phyloP scores from a whole-genome alignment of 768 basidiomycete species.

The Agrocybe praecox region DNA sequence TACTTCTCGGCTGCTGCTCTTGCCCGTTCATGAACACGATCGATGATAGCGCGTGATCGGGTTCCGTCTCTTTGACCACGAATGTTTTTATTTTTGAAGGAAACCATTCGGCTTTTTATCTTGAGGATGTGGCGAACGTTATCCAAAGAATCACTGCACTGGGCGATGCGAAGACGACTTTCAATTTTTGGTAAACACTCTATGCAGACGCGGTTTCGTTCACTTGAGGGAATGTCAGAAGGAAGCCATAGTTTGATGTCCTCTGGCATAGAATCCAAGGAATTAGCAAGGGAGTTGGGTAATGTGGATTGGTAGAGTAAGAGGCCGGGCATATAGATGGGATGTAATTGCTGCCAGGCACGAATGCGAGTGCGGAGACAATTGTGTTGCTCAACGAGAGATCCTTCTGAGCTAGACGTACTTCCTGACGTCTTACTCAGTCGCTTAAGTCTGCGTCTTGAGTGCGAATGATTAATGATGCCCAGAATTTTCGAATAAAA shows the following conservation, averaged over 20 bases:
- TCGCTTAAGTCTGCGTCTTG: constrained; percentile 10
- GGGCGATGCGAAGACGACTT: constrained; percentile 2
- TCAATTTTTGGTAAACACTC: constrained; percentile 3
- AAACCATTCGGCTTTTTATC: constrained; percentile 10
- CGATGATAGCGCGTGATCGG: constrained; percentile 1
- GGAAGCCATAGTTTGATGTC: constrained; percentile 9
- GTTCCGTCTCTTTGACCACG: constrained; percentile 5
- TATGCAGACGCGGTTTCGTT: neutral
- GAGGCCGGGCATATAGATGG: constrained; percentile 15
- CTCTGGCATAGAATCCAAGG: neutral
- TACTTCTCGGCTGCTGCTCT: constrained; percentile 4
- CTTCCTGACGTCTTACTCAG: neutral
- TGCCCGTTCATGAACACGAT: constrained; percentile 9
- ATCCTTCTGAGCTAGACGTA: constrained; percentile 6
- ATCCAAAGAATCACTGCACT: constrained; percentile 10
- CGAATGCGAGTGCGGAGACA: too few relatives aligned
- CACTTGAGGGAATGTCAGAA: neutral
- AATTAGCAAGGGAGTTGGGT: too few relatives aligned
- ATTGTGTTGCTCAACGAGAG: too few relatives aligned
- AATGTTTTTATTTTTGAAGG: constrained; percentile 8
- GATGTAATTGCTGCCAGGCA: neutral
- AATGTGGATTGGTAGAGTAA: constrained; percentile 5
- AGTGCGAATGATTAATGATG: too few relatives aligned
- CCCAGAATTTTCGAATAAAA: too few relatives aligned
- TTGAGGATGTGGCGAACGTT: constrained; percentile 2